These are phyloP conservation scores for Auriscalpium vulgare DNA, from an alignment of 768 basidiomycete genomes.

Conservation along the genomic window DNA sequence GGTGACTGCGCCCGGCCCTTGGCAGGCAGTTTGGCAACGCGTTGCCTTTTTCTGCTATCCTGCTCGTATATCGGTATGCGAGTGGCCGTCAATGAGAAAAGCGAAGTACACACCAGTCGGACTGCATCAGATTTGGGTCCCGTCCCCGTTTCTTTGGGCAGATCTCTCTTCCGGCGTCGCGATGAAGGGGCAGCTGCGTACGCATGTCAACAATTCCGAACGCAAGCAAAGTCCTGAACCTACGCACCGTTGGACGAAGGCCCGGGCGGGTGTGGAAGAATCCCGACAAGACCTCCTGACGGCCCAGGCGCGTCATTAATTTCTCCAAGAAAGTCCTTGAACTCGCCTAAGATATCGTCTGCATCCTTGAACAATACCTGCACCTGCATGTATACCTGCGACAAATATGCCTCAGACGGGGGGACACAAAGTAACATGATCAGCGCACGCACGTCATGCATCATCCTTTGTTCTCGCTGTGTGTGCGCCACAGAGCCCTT, in stretches of 20 bases:
- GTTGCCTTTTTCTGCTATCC: slow-evolving; percentile 15
- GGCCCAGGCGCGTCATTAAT: slow-evolving; percentile 35
- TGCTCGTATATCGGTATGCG: background rate
- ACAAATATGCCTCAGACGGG: slow-evolving; percentile 26
- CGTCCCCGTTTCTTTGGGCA: slow-evolving; percentile 40
- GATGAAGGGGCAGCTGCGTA: slow-evolving; percentile 10
- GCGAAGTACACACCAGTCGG: slow-evolving; percentile 4
- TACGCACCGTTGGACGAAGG: slow-evolving; percentile 22
- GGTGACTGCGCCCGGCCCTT: slow-evolving; percentile 15
- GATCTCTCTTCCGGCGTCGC: slow-evolving; percentile 45
- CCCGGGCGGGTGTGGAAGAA: slow-evolving; percentile 41
- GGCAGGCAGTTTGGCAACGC: slow-evolving; percentile 4
- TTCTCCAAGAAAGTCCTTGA: slow-evolving; percentile 76
- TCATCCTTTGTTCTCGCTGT: slow-evolving; percentile 42
- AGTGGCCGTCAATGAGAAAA: background rate
- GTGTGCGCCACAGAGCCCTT: slow-evolving; percentile 25
- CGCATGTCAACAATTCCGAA: too few relatives aligned
- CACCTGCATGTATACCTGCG: slow-evolving; percentile 76
- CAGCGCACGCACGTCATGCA: slow-evolving; percentile 54
- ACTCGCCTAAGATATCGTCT: slow-evolving; percentile 71
- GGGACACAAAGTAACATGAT: slow-evolving; percentile 1
- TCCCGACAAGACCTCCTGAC: slow-evolving; percentile 34
- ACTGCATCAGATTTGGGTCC: slow-evolving; percentile 2
- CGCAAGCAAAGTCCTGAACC: slow-evolving; percentile 9
- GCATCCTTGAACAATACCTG: slow-evolving; percentile 76